Conservation (phyloP, 257 asterid genomes). For the Buddleja alternifolia region DNA sequence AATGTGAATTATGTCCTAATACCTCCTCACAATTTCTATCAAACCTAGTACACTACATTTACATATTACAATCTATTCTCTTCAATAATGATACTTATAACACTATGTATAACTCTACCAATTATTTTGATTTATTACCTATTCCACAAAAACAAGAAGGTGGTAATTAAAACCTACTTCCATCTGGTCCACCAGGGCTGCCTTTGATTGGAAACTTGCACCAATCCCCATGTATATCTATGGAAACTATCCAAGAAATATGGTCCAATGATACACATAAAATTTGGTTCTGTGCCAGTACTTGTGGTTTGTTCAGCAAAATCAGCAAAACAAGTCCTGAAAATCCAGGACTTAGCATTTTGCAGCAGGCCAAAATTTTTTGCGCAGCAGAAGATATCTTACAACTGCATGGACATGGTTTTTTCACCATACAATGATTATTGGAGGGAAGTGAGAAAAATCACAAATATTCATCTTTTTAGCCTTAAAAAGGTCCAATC, state of each 20-base stretch:
- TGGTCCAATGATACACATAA: slow-evolving; percentile 23
- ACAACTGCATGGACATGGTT: no score
- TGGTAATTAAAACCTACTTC: background rate
- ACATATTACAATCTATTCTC: no score
- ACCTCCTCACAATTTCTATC: no score
- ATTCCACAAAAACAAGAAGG: background rate
- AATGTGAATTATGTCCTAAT: no score
- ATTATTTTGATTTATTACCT: slow-evolving; percentile 10
- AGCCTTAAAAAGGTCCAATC: no score
- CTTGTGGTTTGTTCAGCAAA: slow-evolving; percentile 28
- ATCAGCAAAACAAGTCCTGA: slow-evolving; percentile 18
- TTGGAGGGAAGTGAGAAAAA: background rate
- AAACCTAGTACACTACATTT: no score
- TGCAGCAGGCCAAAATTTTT: no score
- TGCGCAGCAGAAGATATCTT: no score
- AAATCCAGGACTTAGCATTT: background rate
- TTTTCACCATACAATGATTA: no score
- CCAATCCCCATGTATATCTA: slow-evolving; percentile 15
- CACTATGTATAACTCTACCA: background rate
- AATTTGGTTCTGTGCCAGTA: slow-evolving; percentile 11
- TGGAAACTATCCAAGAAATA: slow-evolving; percentile 20
- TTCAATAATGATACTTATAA: background rate
- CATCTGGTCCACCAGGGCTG: slow-evolving; percentile 31
- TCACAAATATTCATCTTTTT: background rate
- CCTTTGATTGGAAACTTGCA: slow-evolving; percentile 36